Percentiles rank a stretch among this genome's conserved stretches.
phyloP scores from a whole-genome alignment of 2,329 filamentous ascomycete genomes.

The Epichloe elymi region DNA sequence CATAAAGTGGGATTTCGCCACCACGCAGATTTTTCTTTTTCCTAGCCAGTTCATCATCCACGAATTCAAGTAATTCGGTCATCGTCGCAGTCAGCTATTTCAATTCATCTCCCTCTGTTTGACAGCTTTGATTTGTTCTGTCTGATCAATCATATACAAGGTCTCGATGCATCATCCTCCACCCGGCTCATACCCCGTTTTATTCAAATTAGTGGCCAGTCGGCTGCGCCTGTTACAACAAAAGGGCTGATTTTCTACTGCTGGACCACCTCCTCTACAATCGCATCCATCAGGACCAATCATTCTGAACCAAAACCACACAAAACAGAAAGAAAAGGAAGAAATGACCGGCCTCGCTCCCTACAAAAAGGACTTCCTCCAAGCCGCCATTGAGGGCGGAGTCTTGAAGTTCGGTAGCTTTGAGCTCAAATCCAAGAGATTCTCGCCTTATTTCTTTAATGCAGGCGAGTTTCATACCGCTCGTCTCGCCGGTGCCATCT shows the following conservation, averaged over 20 bases:
- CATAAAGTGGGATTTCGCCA: no score
- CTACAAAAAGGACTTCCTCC: constrained; percentile 67
- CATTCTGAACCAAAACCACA: not conserved
- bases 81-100: no score
- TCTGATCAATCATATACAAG: no score
- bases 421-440: constrained; percentile 83
- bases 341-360: constrained; percentile 29
- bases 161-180: no score
- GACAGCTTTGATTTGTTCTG: no score
- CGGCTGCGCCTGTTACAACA: not conserved
- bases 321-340: not conserved
- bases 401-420: constrained; percentile 74
- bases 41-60: no score
- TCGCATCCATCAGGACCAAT: not conserved
- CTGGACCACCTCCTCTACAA: not conserved
- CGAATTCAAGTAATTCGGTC: no score
- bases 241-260: not conserved
- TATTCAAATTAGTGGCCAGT: no score
- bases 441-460: constrained; percentile 96
- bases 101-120: no score
- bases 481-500: constrained; percentile 62
- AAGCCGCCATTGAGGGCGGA: constrained; percentile 51
- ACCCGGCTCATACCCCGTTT: no score
- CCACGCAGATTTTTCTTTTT: no score
- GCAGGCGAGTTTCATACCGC: constrained; percentile 81